Evolutionary conservation across 495 filamentous ascomycete species (phyloP), one percentile per base, ranked within the genome.

Genomic region (Venustampulla echinocandica): DNA sequence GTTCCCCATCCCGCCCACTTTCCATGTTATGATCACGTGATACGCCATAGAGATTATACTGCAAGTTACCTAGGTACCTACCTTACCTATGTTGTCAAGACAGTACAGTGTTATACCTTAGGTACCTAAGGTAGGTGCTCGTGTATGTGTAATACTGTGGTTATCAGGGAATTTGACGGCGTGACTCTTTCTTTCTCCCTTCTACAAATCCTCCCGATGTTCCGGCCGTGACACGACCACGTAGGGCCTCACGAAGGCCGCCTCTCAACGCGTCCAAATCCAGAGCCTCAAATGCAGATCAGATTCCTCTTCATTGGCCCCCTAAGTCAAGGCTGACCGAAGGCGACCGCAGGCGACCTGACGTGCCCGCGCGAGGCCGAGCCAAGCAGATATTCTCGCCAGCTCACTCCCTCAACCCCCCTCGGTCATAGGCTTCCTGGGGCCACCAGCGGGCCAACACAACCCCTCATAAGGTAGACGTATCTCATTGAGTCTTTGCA

Each of bases 281-380:
- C 45, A 47, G 51, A 54, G 51, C 46, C 51, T 49, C 51, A 54
- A 36, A 45, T 27, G 34, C 43, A 30, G 6, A 13, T 30, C 14
- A 10, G 1, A 17, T 13, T 25, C 23, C 22, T 3, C 22, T 22
- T 17, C 13, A 48, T 49, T 53, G 39, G 45, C 39, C 37, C n/a
- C 9, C 15, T 14, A 49, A 24, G 10, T 28, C 40, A 41, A 45
- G 45, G 50, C 45, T 49, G 40, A 42, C 50, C 45, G 25, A 22
- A 17, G 2, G 7, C 13, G 27, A 13, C 27, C 27, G 6, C 7
- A 13, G 7, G 7, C 13, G 27, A 30, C 27, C 27, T 30, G 27
- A 30, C 27, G 7, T 30, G 27, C 6, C 13, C 27, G 6, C 7
- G 27, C 27, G 7, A 7, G 27, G 27, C 27, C 27, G 27, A 30